Base-by-base conservation (phyloP, 2,329 filamentous ascomycete species). In the Botrytis deweyae region DNA sequence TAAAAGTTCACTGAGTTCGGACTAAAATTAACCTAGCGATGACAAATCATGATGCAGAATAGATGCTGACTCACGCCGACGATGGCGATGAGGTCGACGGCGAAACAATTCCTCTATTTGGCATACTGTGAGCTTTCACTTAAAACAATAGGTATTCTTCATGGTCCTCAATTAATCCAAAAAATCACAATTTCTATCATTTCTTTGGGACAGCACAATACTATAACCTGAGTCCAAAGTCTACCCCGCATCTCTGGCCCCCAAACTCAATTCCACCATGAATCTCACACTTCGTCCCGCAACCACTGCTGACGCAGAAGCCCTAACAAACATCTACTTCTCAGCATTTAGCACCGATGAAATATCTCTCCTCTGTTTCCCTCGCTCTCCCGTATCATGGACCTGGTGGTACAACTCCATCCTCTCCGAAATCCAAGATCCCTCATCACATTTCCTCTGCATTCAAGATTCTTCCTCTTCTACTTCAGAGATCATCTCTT, bases 261-360 rank as follows among this genome's bases (percentile, higher is more conserved):
- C 14, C 71, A 40, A 68, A 42, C 29, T 59, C 22, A 65, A 16
- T 42, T 10, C 20, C 49, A 76, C 38, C 46, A 80, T 80, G 79
- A 52, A 72, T 29, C 72, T 79, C 72, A 74, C 73, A 33, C 75
- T 87, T 66, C 83, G 85, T 59, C 80, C 80, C 52, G 86, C 84
- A 62, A 82, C 78, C 1, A 76, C 79, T 22, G 79, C 78, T 20
- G 87, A 88, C 78, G 80, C 83, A 3, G 77, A 82, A 18, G 79
- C 75, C 29, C 79, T 88, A 40, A 82, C 80, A 65, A 80, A 83
- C 18, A 82, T 86, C 75, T 87, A 87, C 78, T 80, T 85, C 75
- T 81, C 82, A 18, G 84, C 85, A 62, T 88, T 88, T 77, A 72
- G 75, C 4, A 75, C 78, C 64, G 84, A 82, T 55, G 73, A 81